Evolutionary conservation across 1,139 yeast species (phyloP).

Genomic region (Geotrichum citri-aurantii): DNA sequence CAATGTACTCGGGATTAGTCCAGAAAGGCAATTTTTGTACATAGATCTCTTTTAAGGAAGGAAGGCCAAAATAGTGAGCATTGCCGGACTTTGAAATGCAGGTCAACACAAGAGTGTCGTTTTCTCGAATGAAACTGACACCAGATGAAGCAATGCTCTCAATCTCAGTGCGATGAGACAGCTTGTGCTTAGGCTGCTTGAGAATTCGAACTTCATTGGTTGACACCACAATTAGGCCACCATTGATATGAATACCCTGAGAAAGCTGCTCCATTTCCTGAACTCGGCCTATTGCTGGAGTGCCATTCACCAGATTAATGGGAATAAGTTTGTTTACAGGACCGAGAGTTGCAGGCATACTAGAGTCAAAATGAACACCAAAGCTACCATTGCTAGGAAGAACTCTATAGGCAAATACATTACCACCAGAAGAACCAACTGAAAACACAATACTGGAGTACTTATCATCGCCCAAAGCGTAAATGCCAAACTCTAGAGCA

Average conservation of each 20-base stretch:
- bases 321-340: conserved; percentile 55
- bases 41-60: conserved; percentile 49
- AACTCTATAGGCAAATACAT: conserved; percentile 59
- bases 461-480: conserved; percentile 56
- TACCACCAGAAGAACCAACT: conserved; percentile 80
- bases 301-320: conserved; percentile 51
- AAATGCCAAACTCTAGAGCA: conserved; percentile 62
- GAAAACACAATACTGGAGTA: conserved; percentile 66
- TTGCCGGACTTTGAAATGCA: conserved; percentile 40
- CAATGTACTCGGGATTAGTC: conserved; percentile 36
- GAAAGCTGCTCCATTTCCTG: conserved; percentile 56
- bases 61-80: conserved; percentile 44
- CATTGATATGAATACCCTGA: conserved; percentile 57
- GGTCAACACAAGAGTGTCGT: conserved; percentile 41
- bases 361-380: conserved; percentile 51
- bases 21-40: conserved; percentile 40
- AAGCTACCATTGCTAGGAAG: conserved; percentile 71
- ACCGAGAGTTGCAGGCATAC: conserved; percentile 44
- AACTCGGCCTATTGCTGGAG: conserved; percentile 58
- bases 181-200: conserved; percentile 47
- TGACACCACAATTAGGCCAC: conserved; percentile 56
- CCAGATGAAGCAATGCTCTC: conserved; percentile 48
- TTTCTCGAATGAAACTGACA: conserved; percentile 44
- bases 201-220: conserved; percentile 59
- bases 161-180: conserved; percentile 46